Evolutionary conservation across 177 flowering plant genomes (phyloP).

Genomic region (Telopea speciosissima): DNA sequence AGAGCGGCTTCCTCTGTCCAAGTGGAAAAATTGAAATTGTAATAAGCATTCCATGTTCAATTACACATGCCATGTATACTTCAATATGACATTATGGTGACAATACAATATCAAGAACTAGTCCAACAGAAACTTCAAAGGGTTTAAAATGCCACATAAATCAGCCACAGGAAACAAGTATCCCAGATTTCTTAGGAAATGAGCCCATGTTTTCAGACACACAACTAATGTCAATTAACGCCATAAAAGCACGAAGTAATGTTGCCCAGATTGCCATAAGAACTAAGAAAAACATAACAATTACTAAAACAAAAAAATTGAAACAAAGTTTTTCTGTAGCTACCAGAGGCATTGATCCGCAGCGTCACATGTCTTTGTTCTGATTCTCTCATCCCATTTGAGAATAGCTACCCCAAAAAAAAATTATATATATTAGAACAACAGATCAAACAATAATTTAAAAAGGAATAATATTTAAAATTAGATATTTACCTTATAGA

Average conservation of each 20-base stretch:
- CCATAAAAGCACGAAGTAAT: not conserved
- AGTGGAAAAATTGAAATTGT: not conserved
- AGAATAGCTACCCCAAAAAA: slow-evolving; percentile 49
- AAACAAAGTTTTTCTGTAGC: not conserved
- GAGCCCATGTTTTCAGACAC: not conserved
- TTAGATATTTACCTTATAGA: slow-evolving; percentile 23
- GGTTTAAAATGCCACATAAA: not conserved
- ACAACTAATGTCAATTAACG: not conserved
- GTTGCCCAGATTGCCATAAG: not conserved
- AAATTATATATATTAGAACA: not conserved
- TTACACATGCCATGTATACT: not conserved
- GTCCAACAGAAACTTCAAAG: not conserved
- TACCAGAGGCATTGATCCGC: slow-evolving; percentile 62
- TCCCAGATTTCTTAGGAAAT: not conserved
- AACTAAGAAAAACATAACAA: not conserved
- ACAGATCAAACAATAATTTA: not conserved
- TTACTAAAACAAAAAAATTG: not conserved
- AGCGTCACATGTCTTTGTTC: slow-evolving; percentile 61
- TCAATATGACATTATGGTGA: too few relatives aligned
- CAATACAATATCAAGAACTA: not conserved
- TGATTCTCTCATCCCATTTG: slow-evolving; percentile 69
- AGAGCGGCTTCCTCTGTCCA: slow-evolving; percentile 61
- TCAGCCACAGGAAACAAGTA: not conserved
- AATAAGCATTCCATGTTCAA: not conserved
- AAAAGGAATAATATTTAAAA: not conserved